Base-by-base conservation (phyloP, 1,139 yeast species). In the Kurtzmaniella quercitrusa region DNA sequence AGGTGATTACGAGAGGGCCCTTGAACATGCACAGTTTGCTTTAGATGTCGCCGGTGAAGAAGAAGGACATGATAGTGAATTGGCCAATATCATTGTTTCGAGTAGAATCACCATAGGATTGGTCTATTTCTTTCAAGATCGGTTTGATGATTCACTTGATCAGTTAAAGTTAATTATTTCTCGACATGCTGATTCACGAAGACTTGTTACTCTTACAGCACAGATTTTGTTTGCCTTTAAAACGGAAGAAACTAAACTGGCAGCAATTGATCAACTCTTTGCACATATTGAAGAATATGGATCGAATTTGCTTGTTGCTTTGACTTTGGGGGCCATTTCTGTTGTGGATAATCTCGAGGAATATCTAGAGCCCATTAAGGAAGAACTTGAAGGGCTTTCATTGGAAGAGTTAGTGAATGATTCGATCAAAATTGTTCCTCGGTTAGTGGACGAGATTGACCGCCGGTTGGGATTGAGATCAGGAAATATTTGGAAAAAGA, bases 281-380 rank as follows among this genome's bases (percentile, higher is more conserved):
- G 73, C 77, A 11, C 80, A 75, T 55, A 79, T 90, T 40, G 85
- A 78, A 48, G 71, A 66, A 12, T 65, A 78, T 45, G 95, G 94
- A 0, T 70, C 85, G 1, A 77, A 88, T 1, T 64, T 88, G 39
- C 59, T 80, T 25, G 80, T 87, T 8, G 82, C 87, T 0, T 61
- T 90, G 43, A 78, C 90, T 0, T 69, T 91, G 39, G 96, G 96
- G 5, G 93, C 95, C 0, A 81, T 91, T 38, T 82, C 95, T 0
- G 60, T 91, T 5, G 72, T 80, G 14, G 90, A 87, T 42, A 66
- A 77, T 41, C 67, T 81, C 50, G 70, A 67, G 0, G 89, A 85
- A 25, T 74, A 86, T 50, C 65, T 78, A 39, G 77, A 72, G 1
- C 82, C 94, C 0, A 76, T 88, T 16, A 75, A 75, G 43, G 85